These are phyloP conservation scores for Plasmodium fragile DNA, from an alignment of 169 alveolate species.

Conservation along the genomic window DNA sequence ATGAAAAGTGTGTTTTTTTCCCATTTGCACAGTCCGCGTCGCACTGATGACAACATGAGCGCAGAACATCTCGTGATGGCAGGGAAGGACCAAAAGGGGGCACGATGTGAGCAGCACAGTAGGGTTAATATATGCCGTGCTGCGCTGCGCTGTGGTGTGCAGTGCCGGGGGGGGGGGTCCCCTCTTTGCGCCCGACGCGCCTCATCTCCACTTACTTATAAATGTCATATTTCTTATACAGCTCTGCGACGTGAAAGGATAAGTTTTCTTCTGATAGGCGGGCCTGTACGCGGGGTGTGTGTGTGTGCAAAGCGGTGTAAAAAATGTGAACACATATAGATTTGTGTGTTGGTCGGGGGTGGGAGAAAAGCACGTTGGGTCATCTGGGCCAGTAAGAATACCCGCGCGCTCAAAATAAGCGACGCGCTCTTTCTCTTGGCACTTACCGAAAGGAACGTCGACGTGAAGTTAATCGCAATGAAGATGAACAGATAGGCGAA, in stretches of 20 bases:
- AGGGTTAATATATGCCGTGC: background rate
- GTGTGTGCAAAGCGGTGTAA: background rate
- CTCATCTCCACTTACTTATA: conserved; percentile 33
- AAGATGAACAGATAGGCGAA: conserved; percentile 65
- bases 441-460: conserved; percentile 68
- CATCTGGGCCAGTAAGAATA: background rate
- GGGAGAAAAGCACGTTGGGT: background rate
- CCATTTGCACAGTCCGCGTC: background rate
- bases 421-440: background rate
- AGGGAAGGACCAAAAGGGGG: background rate
- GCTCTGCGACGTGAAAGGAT: conserved; percentile 70
- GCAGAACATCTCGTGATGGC: background rate
- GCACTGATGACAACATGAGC: background rate
- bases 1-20: background rate
- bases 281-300: conserved; percentile 15
- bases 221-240: conserved; percentile 64
- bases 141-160: background rate
- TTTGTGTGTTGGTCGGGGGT: background rate
- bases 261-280: conserved; percentile 68
- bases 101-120: background rate
- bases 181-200: background rate
- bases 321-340: background rate
- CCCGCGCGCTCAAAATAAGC: background rate
- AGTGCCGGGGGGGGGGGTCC: background rate
- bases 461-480: conserved; percentile 66